A percentile compares a stretch with the other conserved stretches of the same genome.
Evolutionary conservation across 495 filamentous ascomycete genomes (phyloP).

Genomic region (Talaromyces wortmannii): DNA sequence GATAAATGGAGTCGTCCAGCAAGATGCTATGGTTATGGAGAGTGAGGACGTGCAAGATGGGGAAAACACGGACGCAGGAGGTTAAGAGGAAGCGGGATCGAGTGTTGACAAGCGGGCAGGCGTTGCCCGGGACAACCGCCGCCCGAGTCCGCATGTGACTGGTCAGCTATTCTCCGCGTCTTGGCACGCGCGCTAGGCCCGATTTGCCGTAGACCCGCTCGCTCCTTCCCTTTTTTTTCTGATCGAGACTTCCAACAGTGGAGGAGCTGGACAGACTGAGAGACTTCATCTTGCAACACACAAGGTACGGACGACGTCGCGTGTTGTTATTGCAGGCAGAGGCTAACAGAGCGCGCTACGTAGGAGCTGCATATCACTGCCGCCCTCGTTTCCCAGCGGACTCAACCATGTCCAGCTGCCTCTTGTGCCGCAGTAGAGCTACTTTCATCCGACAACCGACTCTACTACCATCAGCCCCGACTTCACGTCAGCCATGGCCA

Average conservation of each 20-base stretch:
- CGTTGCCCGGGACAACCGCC: conserved; percentile 3
- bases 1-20: not conserved
- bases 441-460: conserved; percentile 6
- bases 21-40: not conserved
- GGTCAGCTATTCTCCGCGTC: conserved; percentile 5
- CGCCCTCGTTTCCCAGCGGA: not conserved
- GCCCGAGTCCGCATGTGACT: not conserved
- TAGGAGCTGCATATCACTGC: not conserved
- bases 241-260: too few species aligned
- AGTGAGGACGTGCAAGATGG: not conserved
- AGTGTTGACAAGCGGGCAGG: conserved; percentile 2
- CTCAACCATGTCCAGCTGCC: conserved; percentile 8
- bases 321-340: too few species aligned
- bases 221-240: not conserved
- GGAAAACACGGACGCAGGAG: not conserved
- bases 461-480: conserved; percentile 21
- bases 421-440: conserved; percentile 30
- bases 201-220: not conserved
- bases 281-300: too few species aligned
- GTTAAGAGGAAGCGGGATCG: not conserved
- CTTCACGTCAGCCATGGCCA: not conserved
- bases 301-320: too few species aligned
- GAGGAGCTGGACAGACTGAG: too few species aligned
- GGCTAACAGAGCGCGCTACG: too few species aligned
- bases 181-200: not conserved